Conservation (phyloP, 1,284 basidiomycete species). For the Ganoderma meredithae region DNA sequence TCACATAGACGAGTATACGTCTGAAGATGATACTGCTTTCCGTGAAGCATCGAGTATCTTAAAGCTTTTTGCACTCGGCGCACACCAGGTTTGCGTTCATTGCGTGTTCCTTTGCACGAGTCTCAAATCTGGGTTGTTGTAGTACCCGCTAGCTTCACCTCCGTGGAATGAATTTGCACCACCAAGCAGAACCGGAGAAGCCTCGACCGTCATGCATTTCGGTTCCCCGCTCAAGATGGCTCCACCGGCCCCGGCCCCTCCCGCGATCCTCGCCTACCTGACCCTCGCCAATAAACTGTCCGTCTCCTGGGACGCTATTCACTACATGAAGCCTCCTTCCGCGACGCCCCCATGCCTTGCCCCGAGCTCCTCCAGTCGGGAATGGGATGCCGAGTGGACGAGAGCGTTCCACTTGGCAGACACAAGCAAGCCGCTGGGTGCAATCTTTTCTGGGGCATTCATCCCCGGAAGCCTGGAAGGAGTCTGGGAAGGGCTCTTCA, state of each 20-base stretch:
- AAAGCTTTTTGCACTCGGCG: conserved; percentile 69
- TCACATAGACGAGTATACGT: conserved; percentile 55
- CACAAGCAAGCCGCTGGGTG: conserved; percentile 40
- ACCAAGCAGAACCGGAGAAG: conserved; percentile 31
- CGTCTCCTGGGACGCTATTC: conserved; percentile 38
- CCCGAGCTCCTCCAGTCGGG: conserved; percentile 32
- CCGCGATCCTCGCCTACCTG: conserved; percentile 76
- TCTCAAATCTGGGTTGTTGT: conserved; percentile 17
- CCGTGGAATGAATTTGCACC: conserved; percentile 69
- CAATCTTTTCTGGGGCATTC: conserved; percentile 53
- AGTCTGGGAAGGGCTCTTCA: conserved; percentile 79
- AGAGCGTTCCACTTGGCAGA: conserved; percentile 54
- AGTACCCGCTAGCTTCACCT: conserved; percentile 67
- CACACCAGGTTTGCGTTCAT: conserved; percentile 59
- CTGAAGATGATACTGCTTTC: conserved; percentile 46
- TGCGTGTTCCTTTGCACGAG: background rate
- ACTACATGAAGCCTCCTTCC: conserved; percentile 46
- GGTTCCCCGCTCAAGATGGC: conserved; percentile 56
- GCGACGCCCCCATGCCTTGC: conserved; percentile 46
- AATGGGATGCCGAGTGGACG: conserved; percentile 60
- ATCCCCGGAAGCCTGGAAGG: conserved; percentile 73
- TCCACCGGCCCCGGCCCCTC: conserved; percentile 65
- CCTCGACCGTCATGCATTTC: conserved; percentile 38
- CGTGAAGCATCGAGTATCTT: conserved; percentile 56
- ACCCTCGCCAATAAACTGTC: conserved; percentile 56